These are phyloP conservation scores for Cairneyella variabilis DNA, from an alignment of 495 filamentous ascomycete species.

Conservation along the genomic window DNA sequence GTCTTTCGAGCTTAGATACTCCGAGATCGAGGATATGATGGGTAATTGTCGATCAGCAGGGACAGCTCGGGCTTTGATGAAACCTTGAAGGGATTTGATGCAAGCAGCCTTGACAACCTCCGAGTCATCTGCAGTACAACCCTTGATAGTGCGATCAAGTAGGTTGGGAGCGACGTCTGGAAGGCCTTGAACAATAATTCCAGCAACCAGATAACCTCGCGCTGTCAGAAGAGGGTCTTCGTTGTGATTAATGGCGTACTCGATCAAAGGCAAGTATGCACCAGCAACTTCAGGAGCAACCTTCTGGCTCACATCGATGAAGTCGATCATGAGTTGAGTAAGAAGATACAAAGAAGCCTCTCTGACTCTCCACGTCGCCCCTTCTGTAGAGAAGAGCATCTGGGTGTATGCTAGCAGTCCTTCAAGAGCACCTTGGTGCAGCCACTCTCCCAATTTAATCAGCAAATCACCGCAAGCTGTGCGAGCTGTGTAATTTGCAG, in stretches of 20 bases:
- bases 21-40: slow-evolving; percentile 71
- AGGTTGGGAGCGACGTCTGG: slow-evolving; percentile 51
- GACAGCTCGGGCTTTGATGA: slow-evolving; percentile 53
- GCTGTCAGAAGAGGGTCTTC: slow-evolving; percentile 66
- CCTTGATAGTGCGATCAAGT: slow-evolving; percentile 70
- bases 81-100: slow-evolving; percentile 83
- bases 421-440: slow-evolving; percentile 64
- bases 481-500: slow-evolving; percentile 92
- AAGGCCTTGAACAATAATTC: slow-evolving; percentile 59
- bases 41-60: slow-evolving; percentile 61
- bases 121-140: slow-evolving; percentile 67
- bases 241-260: slow-evolving; percentile 66
- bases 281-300: slow-evolving; percentile 63
- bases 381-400: slow-evolving; percentile 53
- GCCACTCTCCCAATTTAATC: slow-evolving; percentile 91
- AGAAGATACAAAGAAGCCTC: slow-evolving; percentile 83
- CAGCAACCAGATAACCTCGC: slow-evolving; percentile 80
- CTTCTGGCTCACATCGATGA: slow-evolving; percentile 64
- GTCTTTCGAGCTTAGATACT: slow-evolving; percentile 74
- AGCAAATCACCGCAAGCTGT: slow-evolving; percentile 87
- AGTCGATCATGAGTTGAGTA: slow-evolving; percentile 75
- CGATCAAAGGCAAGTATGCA: slow-evolving; percentile 72
- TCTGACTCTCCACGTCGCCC: slow-evolving; percentile 56
- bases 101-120: slow-evolving; percentile 90
- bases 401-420: slow-evolving; percentile 70